Evolutionary conservation across 2,329 filamentous ascomycete species (phyloP).

Genomic region (Talaromyces rugulosus): DNA sequence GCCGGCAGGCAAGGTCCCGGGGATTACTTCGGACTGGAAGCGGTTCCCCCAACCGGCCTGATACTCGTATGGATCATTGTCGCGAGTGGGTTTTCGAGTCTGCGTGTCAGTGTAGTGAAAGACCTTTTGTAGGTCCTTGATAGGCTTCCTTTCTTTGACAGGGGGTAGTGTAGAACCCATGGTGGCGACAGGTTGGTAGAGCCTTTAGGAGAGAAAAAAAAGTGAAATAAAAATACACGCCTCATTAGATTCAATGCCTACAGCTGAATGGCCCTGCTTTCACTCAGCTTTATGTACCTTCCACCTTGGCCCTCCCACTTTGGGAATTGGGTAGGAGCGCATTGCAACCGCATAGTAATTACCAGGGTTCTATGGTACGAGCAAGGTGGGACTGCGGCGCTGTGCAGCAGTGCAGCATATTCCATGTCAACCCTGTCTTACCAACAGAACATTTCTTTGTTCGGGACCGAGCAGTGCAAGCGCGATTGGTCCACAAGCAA

Average conservation of each 20-base stretch:
- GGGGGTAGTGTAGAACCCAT: constrained; percentile 22
- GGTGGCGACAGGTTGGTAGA: not conserved
- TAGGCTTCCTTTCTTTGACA: constrained; percentile 18
- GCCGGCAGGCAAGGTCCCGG: constrained; percentile 26
- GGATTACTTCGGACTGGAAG: constrained; percentile 29
- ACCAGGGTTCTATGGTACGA: not conserved
- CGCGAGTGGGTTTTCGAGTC: constrained; percentile 24
- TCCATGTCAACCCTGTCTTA: no score
- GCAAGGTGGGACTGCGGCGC: not conserved
- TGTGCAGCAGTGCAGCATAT: no score
- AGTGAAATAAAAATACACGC: not conserved
- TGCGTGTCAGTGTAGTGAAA: constrained; percentile 28
- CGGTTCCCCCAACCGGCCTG: constrained; percentile 26
- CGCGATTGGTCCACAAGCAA: no score
- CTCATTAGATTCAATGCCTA: no score
- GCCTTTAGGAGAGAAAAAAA: no score
- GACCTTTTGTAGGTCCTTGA: constrained; percentile 25
- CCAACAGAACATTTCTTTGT: no score
- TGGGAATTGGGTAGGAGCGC: no score
- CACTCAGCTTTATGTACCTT: not conserved
- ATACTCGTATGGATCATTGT: constrained; percentile 28
- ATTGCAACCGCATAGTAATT: not conserved
- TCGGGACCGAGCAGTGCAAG: no score
- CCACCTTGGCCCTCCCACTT: no score
- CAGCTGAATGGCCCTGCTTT: no score